Evolutionary conservation across 2,329 filamentous ascomycete species (phyloP), one percentile per base, ranked within the genome.

Genomic region (Emergomyces pasteurianus): DNA sequence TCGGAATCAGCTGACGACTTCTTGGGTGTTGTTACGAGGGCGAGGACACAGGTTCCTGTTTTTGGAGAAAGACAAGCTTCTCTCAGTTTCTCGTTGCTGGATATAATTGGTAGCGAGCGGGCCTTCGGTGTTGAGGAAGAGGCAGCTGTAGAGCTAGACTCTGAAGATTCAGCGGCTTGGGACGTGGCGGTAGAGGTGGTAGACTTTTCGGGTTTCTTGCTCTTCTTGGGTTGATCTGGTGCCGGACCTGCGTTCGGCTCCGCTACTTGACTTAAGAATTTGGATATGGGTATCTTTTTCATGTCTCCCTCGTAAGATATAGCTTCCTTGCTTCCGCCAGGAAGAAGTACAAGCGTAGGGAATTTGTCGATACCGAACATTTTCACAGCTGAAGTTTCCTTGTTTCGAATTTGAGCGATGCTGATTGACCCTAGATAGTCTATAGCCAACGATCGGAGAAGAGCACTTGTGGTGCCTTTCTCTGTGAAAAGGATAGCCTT

Each of bases 401-500:
- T 95, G 77, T 87, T 82, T 61, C 91, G 85, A 60, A 96, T 82
- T 74, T 97, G 92, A 9, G 85, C 92, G 42, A 99, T 80, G 3
- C 83, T 81, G 64, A 97, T 84, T 60, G 84, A 83, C 42, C 86
- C 91, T 31, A 94, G 80, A 74, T 92, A 99, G 71, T 97, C 94
- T 68, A 96, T 90, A 7, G 94, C 92, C 59, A 97, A 74, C 63
- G 90, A 86, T 73, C 88, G 89, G 65, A 96, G 77, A 28, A 96
- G 79, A 12, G 91, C 84, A 71, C 89, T 92, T 0, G 89, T 92
- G 6, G 88, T 87, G 26, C 91, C 90, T 79, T 97, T 99, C 61
- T 96, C 89, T 2, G 89, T 95, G 75, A 99, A 97, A 2, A 99
- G 79, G 40, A 99, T 85, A 0, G 89, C 92, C 78, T 95, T 96